Conservation (phyloP, 441 rosid species). For the Gossypium trilobum region DNA sequence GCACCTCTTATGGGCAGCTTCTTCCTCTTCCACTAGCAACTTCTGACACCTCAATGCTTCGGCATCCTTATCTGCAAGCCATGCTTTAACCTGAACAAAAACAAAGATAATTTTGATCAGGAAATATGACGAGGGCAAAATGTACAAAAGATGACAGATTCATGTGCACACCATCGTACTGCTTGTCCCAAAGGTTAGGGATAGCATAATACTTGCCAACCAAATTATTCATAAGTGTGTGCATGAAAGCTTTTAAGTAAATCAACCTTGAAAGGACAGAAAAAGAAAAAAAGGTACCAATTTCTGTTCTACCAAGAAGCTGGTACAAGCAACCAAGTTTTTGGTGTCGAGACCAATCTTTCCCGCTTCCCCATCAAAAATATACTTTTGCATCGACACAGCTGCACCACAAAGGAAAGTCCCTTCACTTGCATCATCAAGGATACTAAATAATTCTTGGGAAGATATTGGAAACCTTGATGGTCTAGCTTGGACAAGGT, state of each 20-base stretch:
- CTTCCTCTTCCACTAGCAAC: slow-evolving; percentile 91
- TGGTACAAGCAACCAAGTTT: slow-evolving; percentile 69
- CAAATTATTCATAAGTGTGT: neutral
- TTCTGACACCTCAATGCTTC: slow-evolving; percentile 91
- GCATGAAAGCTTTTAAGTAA: neutral
- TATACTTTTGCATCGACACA: slow-evolving; percentile 64
- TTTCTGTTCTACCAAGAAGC: slow-evolving; percentile 83
- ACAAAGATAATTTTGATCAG: slow-evolving; percentile 11
- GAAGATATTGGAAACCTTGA: slow-evolving; percentile 70
- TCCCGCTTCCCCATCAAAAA: slow-evolving; percentile 80
- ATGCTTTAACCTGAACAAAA: slow-evolving; percentile 56
- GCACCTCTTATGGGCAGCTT: slow-evolving; percentile 83
- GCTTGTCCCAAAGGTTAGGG: neutral
- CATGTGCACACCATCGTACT: neutral
- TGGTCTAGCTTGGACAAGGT: slow-evolving; percentile 60
- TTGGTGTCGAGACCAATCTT: slow-evolving; percentile 73
- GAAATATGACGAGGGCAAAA: neutral
- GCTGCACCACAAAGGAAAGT: slow-evolving; percentile 71
- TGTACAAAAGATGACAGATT: neutral
- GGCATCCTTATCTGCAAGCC: slow-evolving; percentile 90
- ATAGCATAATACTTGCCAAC: neutral
- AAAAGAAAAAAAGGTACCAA: slow-evolving; percentile 40
- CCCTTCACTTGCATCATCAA: slow-evolving; percentile 93
- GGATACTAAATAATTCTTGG: slow-evolving; percentile 60
- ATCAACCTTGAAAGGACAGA: slow-evolving; percentile 8